Percentiles rank a stretch among this genome's conserved stretches.
Conservation (phyloP, 305 asterid genomes). For the Fraxinus velutina region DNA sequence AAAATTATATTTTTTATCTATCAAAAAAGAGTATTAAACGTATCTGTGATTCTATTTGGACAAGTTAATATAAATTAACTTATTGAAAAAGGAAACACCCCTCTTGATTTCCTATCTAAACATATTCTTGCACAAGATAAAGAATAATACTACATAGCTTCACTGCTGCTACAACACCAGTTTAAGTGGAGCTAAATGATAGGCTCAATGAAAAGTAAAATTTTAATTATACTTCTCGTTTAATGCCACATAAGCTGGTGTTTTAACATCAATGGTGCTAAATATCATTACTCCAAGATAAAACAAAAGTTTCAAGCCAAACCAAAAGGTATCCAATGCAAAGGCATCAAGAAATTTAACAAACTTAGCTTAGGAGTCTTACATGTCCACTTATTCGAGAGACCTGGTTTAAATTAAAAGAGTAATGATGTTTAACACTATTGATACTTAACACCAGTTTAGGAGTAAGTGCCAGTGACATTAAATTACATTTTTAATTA, state of each 20-base stretch:
- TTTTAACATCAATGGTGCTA: no score
- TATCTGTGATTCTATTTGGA: background rate
- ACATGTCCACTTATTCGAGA: background rate
- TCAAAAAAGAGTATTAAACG: background rate
- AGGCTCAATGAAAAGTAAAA: no score
- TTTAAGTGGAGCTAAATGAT: no score
- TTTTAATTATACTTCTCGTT: no score
- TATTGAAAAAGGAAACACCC: background rate
- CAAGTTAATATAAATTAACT: background rate
- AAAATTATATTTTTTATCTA: background rate
- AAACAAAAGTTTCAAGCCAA: background rate
- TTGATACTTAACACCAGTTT: no score
- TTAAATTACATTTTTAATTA: no score
- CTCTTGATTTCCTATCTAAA: background rate
- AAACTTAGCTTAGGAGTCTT: background rate
- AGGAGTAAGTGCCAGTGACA: no score
- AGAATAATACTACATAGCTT: no score
- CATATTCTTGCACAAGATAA: background rate
- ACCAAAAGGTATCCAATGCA: background rate
- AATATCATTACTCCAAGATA: background rate
- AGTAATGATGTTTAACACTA: no score
- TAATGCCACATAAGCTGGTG: no score
- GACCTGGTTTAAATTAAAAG: background rate
- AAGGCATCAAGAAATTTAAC: background rate
- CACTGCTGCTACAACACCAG: no score